Evolutionary conservation across 2,329 filamentous ascomycete species (phyloP).

Genomic region (Phyllosticta citriasiana): DNA sequence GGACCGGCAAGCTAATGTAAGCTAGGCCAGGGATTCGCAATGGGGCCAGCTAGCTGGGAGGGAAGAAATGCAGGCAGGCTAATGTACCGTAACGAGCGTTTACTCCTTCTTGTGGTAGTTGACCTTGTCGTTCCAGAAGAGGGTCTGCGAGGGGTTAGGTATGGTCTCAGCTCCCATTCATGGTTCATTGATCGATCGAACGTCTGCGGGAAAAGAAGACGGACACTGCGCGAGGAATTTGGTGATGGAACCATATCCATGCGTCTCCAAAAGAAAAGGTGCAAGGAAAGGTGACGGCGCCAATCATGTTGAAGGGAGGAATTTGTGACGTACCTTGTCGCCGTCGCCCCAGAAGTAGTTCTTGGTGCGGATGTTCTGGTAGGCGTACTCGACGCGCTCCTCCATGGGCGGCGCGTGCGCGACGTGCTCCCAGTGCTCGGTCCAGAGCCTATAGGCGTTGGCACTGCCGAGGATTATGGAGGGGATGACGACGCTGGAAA

Average conservation of each 20-base stretch:
- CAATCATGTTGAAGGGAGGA: slow-evolving; percentile 1
- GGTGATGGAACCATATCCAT: neutral
- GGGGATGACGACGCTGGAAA: slow-evolving; percentile 61
- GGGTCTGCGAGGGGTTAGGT: slow-evolving; percentile 27
- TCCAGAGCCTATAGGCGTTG: slow-evolving; percentile 89
- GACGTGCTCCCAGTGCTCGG: slow-evolving; percentile 96
- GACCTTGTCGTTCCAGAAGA: slow-evolving; percentile 80
- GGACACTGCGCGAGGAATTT: no score
- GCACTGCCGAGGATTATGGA: slow-evolving; percentile 57
- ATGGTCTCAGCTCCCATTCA: neutral
- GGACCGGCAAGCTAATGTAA: no score
- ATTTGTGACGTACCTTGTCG: slow-evolving; percentile 61
- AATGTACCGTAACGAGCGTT: neutral
- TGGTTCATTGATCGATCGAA: no score
- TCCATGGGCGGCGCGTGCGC: slow-evolving; percentile 74
- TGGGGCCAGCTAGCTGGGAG: no score
- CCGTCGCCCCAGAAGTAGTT: slow-evolving; percentile 93
- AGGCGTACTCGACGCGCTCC: slow-evolving; percentile 87
- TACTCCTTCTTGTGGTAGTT: slow-evolving; percentile 96
- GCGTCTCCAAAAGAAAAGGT: neutral
- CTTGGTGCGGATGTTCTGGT: slow-evolving; percentile 96
- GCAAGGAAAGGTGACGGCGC: neutral
- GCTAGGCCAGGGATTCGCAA: no score
- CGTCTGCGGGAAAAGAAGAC: no score
- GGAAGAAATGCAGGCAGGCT: neutral